Evolutionary conservation across 495 filamentous ascomycete genomes (phyloP).

Genomic region (Venustampulla echinocandica): DNA sequence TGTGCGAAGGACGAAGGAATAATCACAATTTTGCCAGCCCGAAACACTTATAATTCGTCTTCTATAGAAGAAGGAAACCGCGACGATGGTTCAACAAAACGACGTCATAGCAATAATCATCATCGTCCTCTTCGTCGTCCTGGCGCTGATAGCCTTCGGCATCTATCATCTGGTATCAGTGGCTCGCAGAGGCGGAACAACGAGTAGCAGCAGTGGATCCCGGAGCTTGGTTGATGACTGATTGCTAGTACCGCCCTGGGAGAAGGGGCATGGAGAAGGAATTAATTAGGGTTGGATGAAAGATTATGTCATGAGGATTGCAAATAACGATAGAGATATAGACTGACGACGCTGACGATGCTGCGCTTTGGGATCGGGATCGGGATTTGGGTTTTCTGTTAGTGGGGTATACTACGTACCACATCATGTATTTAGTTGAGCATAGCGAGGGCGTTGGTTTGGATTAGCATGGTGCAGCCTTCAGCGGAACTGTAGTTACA

Average conservation of each 20-base stretch:
- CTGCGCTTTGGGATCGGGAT: too few species aligned
- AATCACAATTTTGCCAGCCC: too few species aligned
- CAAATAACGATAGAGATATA: not conserved
- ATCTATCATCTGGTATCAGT: conserved; percentile 53
- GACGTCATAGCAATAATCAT: conserved; percentile 76
- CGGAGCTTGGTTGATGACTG: conserved; percentile 21
- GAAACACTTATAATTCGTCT: too few species aligned
- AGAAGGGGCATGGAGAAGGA: not conserved
- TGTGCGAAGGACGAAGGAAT: too few species aligned
- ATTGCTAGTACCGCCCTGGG: not conserved
- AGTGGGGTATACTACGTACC: not conserved
- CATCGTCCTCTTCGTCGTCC: conserved; percentile 66
- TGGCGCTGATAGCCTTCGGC: conserved; percentile 58
- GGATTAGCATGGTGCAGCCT: not conserved
- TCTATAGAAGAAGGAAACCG: too few species aligned
- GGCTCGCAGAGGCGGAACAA: conserved; percentile 31
- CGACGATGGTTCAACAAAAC: conserved; percentile 52
- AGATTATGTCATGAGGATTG: not conserved
- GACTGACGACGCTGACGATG: too few species aligned
- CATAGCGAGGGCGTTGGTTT: not conserved
- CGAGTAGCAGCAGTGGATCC: conserved; percentile 6
- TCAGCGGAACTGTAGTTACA: too few species aligned
- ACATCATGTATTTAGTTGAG: not conserved
- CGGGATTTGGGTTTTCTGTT: too few species aligned
- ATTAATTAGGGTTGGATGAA: conserved; percentile 4